Base-by-base conservation (phyloP, 2,329 filamentous ascomycete genomes). In the Talaromyces sp. region DNA sequence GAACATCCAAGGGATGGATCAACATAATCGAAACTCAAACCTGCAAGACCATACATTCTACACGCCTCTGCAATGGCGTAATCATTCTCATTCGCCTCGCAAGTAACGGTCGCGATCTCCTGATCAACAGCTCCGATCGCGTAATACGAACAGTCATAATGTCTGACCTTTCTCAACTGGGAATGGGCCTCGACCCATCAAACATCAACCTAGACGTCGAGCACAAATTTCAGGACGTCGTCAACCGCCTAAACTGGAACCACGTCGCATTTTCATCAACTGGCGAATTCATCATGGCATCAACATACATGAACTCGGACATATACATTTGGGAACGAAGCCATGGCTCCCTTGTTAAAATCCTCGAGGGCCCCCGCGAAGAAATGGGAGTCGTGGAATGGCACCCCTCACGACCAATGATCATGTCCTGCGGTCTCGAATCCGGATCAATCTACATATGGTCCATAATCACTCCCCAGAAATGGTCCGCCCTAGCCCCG, bases 291-390 rank as follows among this genome's bases (percentile, higher is more conserved):
- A 91, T 99, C 40, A 91, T 91, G 22, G 94, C 95, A 0, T 96
- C 91, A 25, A 97, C 94, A 1, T 96, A 91, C 73, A 97, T 97
- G 80, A 99, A 99, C 69, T 92, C 97, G 67, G 93, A 99, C 74
- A 89, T 99, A 63, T 97, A 97, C 74, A 92, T 97, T 28, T 97
- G 93, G 94, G 94, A 99, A 75, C 86, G 94, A 56, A 89, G 88
- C 57, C 91, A 95, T 67, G 94, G 94, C 53, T 96, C 91, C 73
- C 78, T 99, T 58, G 92, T 97, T 55, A 95, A 96, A 73, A 99
- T 99, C 78, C 81, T 99, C 39, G 95, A 99, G 72, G 93, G 94
- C 0, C 92, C 93, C 1, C 95, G 95, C 68, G 94, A 99, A 75
- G 95, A 99, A 74, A 85, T 97, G 61, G 93, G 93, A 0, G 89